Conservation (phyloP, 495 filamentous ascomycete genomes). For the Podospora comata region DNA sequence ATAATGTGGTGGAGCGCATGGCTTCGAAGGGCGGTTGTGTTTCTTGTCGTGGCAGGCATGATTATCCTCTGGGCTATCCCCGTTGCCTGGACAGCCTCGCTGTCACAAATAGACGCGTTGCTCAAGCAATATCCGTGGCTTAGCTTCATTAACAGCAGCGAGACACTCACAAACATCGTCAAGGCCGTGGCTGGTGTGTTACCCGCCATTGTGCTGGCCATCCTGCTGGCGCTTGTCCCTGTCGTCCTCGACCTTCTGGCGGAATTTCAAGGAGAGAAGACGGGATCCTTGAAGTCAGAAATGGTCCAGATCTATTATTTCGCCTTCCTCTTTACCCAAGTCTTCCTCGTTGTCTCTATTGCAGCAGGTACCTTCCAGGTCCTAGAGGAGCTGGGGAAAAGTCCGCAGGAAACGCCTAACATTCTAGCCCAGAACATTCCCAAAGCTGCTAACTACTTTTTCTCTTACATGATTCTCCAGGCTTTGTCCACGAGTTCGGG, state of each 20-base stretch:
- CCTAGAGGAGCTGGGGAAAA: constrained; percentile 44
- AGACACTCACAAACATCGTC: constrained; percentile 57
- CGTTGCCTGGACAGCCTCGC: constrained; percentile 77
- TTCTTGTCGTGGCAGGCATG: constrained; percentile 67
- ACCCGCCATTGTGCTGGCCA: constrained; percentile 71
- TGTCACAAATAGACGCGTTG: constrained; percentile 72
- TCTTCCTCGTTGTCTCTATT: constrained; percentile 90
- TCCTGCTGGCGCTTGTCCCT: constrained; percentile 79
- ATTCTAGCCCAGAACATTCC: constrained; percentile 82
- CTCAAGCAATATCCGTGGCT: constrained; percentile 64
- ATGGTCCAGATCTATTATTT: constrained; percentile 92
- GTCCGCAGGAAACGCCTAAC: constrained; percentile 64
- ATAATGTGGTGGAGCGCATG: constrained; percentile 94
- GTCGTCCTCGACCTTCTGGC: constrained; percentile 68
- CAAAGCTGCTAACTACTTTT: constrained; percentile 92
- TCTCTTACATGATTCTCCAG: constrained; percentile 96
- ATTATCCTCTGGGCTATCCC: constrained; percentile 89
- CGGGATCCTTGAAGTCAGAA: constrained; percentile 74
- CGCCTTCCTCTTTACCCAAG: constrained; percentile 88
- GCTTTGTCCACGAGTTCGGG: constrained; percentile 86
- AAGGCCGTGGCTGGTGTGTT: constrained; percentile 82
- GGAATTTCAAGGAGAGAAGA: constrained; percentile 73
- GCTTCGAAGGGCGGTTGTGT: constrained; percentile 64
- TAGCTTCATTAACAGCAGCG: constrained; percentile 59
- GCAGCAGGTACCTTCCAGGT: constrained; percentile 72